Evolutionary conservation across 1,284 basidiomycete genomes (phyloP).

Genomic region (Wolfiporia cocos): DNA sequence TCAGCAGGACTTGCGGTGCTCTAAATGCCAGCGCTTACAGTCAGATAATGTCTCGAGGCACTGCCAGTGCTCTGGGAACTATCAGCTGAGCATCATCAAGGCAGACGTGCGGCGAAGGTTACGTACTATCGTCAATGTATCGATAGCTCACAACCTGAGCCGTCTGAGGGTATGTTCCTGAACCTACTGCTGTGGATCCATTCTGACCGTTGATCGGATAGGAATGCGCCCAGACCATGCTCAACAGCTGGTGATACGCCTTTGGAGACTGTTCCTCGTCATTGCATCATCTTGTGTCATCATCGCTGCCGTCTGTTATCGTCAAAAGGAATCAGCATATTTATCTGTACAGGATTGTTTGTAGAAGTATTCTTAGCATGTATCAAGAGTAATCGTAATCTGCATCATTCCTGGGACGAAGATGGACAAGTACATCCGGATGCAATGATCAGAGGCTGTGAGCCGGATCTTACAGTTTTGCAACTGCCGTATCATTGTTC

Average conservation of each 20-base stretch:
- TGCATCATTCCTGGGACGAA: no score
- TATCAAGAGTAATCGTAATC: no score
- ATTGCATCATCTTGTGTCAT: no score
- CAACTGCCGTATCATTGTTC: no score
- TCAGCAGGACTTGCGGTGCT: constrained; percentile 87
- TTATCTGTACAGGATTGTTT: no score
- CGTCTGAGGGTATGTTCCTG: constrained; percentile 53
- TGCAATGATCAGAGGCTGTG: no score
- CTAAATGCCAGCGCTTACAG: constrained; percentile 85
- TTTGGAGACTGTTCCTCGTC: no score
- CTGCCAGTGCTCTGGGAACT: constrained; percentile 87
- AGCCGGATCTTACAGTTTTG: no score
- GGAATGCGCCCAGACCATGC: constrained; percentile 14
- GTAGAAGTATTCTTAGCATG: no score
- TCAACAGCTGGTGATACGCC: constrained; percentile 18
- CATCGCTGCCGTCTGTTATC: no score
- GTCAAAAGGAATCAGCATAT: no score
- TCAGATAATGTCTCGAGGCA: constrained; percentile 82
- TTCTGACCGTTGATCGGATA: neutral
- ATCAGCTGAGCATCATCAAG: constrained; percentile 65
- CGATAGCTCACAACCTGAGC: constrained; percentile 62
- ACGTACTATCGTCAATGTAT: constrained; percentile 76
- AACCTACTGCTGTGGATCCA: neutral
- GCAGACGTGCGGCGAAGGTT: constrained; percentile 66
- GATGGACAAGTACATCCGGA: no score